phyloP scores from a whole-genome alignment of 164 flowering plant species.

The Berberis thunbergii region DNA sequence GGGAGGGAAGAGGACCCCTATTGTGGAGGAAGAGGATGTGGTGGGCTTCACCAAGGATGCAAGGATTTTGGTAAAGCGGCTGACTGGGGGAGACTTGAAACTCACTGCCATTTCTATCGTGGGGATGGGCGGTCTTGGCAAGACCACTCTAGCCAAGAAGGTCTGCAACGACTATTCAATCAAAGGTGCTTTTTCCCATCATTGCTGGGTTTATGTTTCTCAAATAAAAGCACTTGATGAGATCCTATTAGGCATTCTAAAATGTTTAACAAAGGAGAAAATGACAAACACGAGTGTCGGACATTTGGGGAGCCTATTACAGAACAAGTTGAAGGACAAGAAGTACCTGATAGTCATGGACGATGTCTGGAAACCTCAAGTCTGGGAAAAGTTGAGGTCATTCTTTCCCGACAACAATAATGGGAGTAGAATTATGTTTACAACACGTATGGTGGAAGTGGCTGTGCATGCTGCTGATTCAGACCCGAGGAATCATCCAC shows the following conservation, averaged over 20 bases:
- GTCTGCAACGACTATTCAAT: conserved; percentile 16
- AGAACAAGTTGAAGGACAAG: background rate
- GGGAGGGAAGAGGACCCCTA: too few relatives aligned
- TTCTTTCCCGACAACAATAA: background rate
- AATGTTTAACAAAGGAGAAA: background rate
- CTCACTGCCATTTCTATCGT: conserved; percentile 15
- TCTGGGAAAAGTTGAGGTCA: background rate
- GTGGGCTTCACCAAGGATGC: conserved; percentile 14
- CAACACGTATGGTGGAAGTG: background rate
- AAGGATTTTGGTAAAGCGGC: conserved; percentile 1
- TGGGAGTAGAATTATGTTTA: background rate
- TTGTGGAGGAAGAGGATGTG: conserved; percentile 11
- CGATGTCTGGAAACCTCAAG: background rate
- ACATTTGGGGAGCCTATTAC: background rate
- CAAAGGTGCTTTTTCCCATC: conserved; percentile 12
- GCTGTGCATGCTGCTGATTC: background rate
- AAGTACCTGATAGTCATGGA: conserved; percentile 1
- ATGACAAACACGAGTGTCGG: background rate
- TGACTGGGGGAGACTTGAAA: conserved; percentile 5
- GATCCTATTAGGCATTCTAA: conserved; percentile 13
- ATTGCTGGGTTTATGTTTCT: conserved; percentile 19
- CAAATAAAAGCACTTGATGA: background rate
- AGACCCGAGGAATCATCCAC: background rate
- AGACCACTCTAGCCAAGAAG: conserved; percentile 28
- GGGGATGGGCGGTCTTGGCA: conserved; percentile 33